Base-by-base conservation (phyloP, 345 rosid species). In the Citrus sp. region DNA sequence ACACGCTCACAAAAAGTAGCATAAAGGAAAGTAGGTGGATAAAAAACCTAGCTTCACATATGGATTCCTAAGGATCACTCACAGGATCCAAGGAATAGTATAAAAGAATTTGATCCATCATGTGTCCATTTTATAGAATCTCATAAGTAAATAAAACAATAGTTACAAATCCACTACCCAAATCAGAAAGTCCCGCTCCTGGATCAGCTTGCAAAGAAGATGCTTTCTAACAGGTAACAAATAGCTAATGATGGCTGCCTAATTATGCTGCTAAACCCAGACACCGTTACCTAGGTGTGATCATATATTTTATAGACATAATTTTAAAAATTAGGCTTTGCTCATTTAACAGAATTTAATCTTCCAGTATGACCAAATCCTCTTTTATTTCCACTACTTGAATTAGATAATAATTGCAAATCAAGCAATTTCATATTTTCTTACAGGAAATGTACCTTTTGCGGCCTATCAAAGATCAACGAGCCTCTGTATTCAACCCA, bases 401-500 rank as follows among this genome's bases (percentile, higher is more conserved):
- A 59, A 21, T 55, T 7, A 54, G 27, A 63, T 18, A 74, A 37
- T 14, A 37, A 54, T 16, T 12, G 51, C 38, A 49, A 13, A 68
- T 27, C 27, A 76, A 79, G 73, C 10, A 54, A 72, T 19, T 24
- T 13, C 51, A 18, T 12, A 14, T 28, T 55, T 51, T 55, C 70
- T 25, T 54, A 1, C 6, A 28, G 72, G 51, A 76, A 78, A 37
- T 62, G 34, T 83, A 94, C 98, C 93, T 91, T 94, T 70, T 90
- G 98, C 65, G 89, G 90, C 86, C 82, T 87, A 80, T 90, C 92
- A 70, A 92, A 97, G 24, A 86, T 90, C 91, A 97, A 85, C 8
- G 99, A 90, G 38, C 98, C 99, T 87, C 88, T 93, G 85, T 89
- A 90, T 80, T 97, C 99, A 49, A 97, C 93, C 99, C 99, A 97